A percentile compares a stretch with the other conserved stretches of the same genome.
Conservation (phyloP, 805 yeast genomes). For the Monosporozyma yasuniensis region DNA sequence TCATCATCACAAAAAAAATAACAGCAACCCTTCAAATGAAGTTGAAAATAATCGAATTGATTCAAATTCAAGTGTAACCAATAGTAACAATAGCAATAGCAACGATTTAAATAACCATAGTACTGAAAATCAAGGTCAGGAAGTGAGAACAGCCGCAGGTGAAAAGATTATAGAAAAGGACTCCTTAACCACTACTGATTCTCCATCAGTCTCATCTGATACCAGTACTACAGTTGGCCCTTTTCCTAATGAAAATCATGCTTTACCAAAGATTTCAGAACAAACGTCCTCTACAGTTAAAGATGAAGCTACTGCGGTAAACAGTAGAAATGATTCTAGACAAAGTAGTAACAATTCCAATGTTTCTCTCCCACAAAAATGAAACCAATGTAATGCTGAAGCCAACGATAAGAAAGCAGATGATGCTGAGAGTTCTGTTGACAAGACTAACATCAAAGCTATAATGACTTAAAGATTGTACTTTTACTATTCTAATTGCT, state of each 20-base stretch:
- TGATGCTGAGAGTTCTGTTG: background rate
- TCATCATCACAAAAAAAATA: background rate
- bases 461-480: background rate
- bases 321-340: background rate
- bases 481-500: background rate
- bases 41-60: background rate
- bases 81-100: background rate
- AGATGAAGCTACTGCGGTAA: background rate
- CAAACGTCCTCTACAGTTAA: background rate
- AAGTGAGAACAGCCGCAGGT: background rate
- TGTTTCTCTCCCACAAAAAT: background rate
- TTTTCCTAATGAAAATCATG: background rate
- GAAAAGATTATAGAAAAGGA: background rate
- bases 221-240: background rate
- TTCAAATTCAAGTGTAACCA: background rate
- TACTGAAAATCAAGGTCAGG: background rate
- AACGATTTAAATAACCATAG: background rate
- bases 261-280: background rate
- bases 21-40: background rate
- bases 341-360: background rate
- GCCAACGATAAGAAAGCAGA: background rate
- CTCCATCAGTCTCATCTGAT: background rate
- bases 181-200: background rate
- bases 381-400: background rate
- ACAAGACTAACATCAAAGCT: constrained; percentile 2